Percentiles rank a stretch among this genome's conserved stretches.
Conservation (phyloP, 2,329 filamentous ascomycete genomes). For the Pyrenochaeta sp. region DNA sequence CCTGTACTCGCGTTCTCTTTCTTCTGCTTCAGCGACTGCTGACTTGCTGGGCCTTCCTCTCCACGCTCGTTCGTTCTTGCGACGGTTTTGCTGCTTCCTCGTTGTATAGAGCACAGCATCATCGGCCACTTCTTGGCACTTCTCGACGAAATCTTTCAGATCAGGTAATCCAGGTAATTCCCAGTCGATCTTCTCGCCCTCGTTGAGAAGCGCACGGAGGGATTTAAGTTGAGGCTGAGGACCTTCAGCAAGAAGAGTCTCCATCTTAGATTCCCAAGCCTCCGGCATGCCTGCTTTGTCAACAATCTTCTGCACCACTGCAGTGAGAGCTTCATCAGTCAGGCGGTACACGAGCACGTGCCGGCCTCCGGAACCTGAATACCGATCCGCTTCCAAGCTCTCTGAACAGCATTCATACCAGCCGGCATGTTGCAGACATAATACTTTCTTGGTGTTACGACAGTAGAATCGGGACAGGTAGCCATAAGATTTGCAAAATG, state of each 20-base stretch:
- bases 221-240: slow-evolving; percentile 85
- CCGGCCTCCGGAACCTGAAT: slow-evolving; percentile 61
- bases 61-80: slow-evolving; percentile 91
- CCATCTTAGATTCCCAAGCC: slow-evolving; percentile 88
- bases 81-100: slow-evolving; percentile 95
- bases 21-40: slow-evolving; percentile 78
- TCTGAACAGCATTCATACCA: slow-evolving; percentile 79
- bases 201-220: slow-evolving; percentile 82
- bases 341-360: slow-evolving; percentile 83
- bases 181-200: slow-evolving; percentile 96
- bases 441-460: slow-evolving; percentile 77
- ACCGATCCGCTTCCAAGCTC: slow-evolving; percentile 70
- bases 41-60: slow-evolving; percentile 72
- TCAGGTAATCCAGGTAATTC: slow-evolving; percentile 82
- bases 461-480: slow-evolving; percentile 93
- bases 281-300: slow-evolving; percentile 90
- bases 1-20: slow-evolving; percentile 82
- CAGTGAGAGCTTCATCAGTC: slow-evolving; percentile 72
- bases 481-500: slow-evolving; percentile 89
- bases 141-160: slow-evolving; percentile 88
- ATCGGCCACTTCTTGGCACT: slow-evolving; percentile 97
- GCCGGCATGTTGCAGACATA: slow-evolving; percentile 86
- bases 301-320: slow-evolving; percentile 75
- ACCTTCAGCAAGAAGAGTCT: slow-evolving; percentile 83
- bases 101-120: slow-evolving; percentile 96